Conservation (phyloP, 768 basidiomycete species). For the Xerocomellus dryophilus region DNA sequence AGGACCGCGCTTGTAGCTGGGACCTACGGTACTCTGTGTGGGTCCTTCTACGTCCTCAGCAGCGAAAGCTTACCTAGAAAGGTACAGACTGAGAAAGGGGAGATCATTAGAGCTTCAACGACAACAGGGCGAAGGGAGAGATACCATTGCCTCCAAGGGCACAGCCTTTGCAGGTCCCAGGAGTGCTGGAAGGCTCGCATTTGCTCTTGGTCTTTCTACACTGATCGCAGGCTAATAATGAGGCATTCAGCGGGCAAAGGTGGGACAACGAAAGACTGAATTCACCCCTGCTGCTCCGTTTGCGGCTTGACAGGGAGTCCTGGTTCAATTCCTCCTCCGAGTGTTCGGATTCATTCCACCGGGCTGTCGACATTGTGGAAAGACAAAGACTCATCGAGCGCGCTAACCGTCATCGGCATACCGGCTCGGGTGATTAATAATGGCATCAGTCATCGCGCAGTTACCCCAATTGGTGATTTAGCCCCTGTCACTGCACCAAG, state of each 20-base stretch:
- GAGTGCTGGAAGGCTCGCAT: slow-evolving; percentile 58
- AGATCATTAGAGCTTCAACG: slow-evolving; percentile 12
- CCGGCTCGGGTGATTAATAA: slow-evolving; percentile 9
- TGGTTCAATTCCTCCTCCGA: slow-evolving; percentile 54
- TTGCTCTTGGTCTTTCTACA: slow-evolving; percentile 88
- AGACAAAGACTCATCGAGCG: slow-evolving; percentile 1
- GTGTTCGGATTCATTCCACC: slow-evolving; percentile 58
- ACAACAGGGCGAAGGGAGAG: slow-evolving; percentile 12
- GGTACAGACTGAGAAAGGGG: slow-evolving; percentile 51
- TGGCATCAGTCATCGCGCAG: slow-evolving; percentile 19
- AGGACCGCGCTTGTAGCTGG: slow-evolving; percentile 79
- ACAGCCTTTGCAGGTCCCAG: slow-evolving; percentile 62
- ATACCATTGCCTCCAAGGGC: slow-evolving; percentile 52
- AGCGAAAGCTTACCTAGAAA: slow-evolving; percentile 48
- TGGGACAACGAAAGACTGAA: neutral
- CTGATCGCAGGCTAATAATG: slow-evolving; percentile 70
- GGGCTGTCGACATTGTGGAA: slow-evolving; percentile 26
- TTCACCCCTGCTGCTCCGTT: slow-evolving; percentile 63
- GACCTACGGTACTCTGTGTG: slow-evolving; percentile 42
- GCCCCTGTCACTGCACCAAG: no score
- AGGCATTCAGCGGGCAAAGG: slow-evolving; percentile 13
- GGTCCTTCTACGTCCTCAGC: neutral
- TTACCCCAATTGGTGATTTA: slow-evolving; percentile 6
- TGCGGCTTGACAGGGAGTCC: slow-evolving; percentile 45
- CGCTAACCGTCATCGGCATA: neutral